A percentile compares a stretch with the other conserved stretches of the same genome.
Evolutionary conservation across 306 rosid species (phyloP).

Genomic region (Cicer arietinum): DNA sequence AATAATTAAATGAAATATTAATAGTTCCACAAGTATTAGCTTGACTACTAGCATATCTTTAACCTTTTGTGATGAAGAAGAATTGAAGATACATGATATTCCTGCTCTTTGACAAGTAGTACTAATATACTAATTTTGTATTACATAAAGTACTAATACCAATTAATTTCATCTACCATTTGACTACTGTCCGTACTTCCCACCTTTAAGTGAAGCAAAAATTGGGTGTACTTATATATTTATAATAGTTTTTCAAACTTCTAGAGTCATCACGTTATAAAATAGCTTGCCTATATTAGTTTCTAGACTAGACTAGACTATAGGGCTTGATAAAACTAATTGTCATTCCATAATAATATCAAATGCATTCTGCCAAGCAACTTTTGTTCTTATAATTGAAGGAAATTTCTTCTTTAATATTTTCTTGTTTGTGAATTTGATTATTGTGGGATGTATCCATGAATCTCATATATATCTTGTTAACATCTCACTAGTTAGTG

Average conservation of each 20-base stretch:
- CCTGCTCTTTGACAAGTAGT: no score
- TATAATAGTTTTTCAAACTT: background rate
- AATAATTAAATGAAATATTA: no score
- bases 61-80: no score
- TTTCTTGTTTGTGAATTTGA: slow-evolving; percentile 1
- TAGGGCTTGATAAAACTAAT: slow-evolving; percentile 3
- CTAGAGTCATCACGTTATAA: slow-evolving; percentile 8
- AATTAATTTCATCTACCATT: no score
- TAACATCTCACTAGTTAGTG: background rate
- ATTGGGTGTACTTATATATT: no score
- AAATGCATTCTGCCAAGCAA: slow-evolving; percentile 15
- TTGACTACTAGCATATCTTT: no score
- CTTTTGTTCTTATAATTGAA: background rate
- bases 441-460: background rate
- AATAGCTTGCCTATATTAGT: background rate
- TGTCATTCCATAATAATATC: slow-evolving; percentile 13
- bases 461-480: slow-evolving; percentile 7
- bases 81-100: no score
- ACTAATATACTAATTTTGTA: no score
- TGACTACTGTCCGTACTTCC: no score
- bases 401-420: background rate
- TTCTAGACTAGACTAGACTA: background rate
- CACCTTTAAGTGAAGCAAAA: no score
- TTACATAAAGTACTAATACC: no score
- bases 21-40: no score